These are phyloP conservation scores for Mimosa bimucronata DNA, from an alignment of 306 rosid species.

Conservation along the genomic window DNA sequence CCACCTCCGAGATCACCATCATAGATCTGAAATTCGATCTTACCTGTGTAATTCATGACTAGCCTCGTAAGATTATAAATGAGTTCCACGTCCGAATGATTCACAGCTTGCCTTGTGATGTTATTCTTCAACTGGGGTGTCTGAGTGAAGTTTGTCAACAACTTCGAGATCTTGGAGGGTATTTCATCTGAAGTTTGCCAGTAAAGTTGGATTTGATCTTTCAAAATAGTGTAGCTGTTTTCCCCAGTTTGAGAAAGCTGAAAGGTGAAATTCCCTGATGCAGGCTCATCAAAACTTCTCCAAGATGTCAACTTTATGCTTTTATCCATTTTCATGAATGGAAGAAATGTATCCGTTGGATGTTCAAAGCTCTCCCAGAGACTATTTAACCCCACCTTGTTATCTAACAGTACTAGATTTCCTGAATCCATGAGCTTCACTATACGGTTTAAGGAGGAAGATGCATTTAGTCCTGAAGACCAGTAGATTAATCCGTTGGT, in stretches of 20 bases:
- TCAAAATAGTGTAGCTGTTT: background rate
- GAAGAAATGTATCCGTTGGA: conserved; percentile 63
- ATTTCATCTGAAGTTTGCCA: conserved; percentile 35
- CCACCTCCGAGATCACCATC: fast-evolving
- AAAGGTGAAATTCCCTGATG: conserved; percentile 23
- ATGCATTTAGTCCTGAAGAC: background rate
- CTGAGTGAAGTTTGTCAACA: conserved; percentile 5
- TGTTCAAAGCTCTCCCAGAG: conserved; percentile 53
- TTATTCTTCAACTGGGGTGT: no score
- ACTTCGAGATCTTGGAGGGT: fast-evolving
- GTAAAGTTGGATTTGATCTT: background rate
- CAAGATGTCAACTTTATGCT: conserved; percentile 34
- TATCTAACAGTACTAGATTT: conserved; percentile 42
- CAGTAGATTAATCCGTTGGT: background rate
- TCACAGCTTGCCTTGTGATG: no score
- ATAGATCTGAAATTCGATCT: background rate
- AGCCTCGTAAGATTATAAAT: no score
- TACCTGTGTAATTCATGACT: conserved; percentile 35
- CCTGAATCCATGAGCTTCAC: conserved; percentile 50
- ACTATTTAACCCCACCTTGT: background rate
- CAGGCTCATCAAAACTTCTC: conserved; percentile 28
- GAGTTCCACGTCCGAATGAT: no score
- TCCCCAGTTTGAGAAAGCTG: background rate
- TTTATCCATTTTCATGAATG: conserved; percentile 47
- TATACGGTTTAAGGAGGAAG: background rate